Conservation (phyloP, 805 yeast species). For the Babjeviella inositovora region DNA sequence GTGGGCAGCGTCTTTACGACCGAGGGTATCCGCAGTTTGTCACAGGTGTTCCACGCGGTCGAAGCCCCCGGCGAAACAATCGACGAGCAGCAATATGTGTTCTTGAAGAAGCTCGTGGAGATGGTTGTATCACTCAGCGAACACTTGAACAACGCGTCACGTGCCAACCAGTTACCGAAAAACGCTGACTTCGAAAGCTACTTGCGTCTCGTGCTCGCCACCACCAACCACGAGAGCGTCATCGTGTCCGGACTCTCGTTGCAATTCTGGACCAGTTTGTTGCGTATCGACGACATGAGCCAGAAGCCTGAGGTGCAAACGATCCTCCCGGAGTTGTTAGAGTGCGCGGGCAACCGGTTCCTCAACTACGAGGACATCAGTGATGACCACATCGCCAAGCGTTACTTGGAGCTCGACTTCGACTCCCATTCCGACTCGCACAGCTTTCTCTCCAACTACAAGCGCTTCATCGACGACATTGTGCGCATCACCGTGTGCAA, state of each 20-base stretch:
- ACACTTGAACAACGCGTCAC: conserved; percentile 35
- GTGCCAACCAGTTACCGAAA: conserved; percentile 18
- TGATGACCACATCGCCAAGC: conserved; percentile 47
- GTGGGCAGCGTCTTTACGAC: conserved; percentile 65
- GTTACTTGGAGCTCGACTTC: conserved; percentile 70
- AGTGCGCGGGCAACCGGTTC: conserved; percentile 63
- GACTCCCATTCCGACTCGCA: conserved; percentile 72
- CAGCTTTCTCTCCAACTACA: conserved; percentile 64
- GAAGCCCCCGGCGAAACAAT: conserved; percentile 60
- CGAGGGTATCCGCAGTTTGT: conserved; percentile 58
- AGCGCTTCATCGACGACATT: conserved; percentile 78
- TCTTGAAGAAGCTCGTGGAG: conserved; percentile 82
- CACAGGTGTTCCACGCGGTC: conserved; percentile 44
- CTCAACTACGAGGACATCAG: conserved; percentile 56
- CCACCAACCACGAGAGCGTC: conserved; percentile 73
- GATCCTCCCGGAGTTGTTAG: conserved; percentile 52
- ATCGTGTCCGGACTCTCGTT: conserved; percentile 83
- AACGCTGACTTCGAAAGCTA: conserved; percentile 52
- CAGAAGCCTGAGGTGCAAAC: conserved; percentile 36
- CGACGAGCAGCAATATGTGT: conserved; percentile 58
- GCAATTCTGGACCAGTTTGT: conserved; percentile 86
- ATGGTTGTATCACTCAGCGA: conserved; percentile 82
- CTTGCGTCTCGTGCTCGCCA: conserved; percentile 57
- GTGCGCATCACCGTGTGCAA: conserved; percentile 80
- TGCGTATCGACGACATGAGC: conserved; percentile 65